Evolutionary conservation across 2,329 filamentous ascomycete species (phyloP), one percentile per base, ranked within the genome.

Genomic region (Bipolaris bicolor): DNA sequence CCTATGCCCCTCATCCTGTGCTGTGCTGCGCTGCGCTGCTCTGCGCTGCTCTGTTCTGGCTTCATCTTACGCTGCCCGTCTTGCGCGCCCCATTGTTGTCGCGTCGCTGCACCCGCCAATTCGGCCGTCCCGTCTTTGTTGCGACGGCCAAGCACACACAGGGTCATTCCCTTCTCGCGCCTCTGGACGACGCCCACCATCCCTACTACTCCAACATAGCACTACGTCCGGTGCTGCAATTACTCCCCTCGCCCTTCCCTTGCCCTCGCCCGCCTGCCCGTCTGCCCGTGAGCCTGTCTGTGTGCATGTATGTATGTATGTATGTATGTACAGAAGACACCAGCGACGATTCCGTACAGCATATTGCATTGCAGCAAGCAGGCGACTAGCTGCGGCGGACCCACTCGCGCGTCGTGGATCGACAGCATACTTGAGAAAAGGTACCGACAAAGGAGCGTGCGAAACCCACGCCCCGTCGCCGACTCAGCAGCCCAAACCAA

Each of bases 81-180:
- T 9, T 43, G 40, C 20, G 24, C 40, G 40, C 40, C 24, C 40
- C 1, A 10, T 43, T 34, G 44, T 11, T 22, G 31, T 47, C 55
- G 40, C 15, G 39, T 58, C 31, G 43, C 54, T 63, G 62, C 57
- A 53, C 39, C 55, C 41, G 41, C 40, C 51, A 49, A 49, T 18
- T 45, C 40, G 43, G 22, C 37, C 53, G 52, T 57, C 50, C 45
- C 57, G 53, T 57, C 60, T 58, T 60, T 60, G 65, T 61, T 60
- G 50, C 62, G 45, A 55, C 56, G 48, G 55, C 41, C 52, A 51
- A 58, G 58, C 43, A 57, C 55, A 55, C 60, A 26, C 40, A 24
- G 40, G 20, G 37, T 52, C 55, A 46, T 44, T 59, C 60, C 52
- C 59, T 49, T 46, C 61, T 57, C 57, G 24, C 39, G 36, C 59